Percentiles rank a stretch among this genome's conserved stretches.
Evolutionary conservation across 768 basidiomycete genomes (phyloP).

Genomic region (Agaricus subrufescens): DNA sequence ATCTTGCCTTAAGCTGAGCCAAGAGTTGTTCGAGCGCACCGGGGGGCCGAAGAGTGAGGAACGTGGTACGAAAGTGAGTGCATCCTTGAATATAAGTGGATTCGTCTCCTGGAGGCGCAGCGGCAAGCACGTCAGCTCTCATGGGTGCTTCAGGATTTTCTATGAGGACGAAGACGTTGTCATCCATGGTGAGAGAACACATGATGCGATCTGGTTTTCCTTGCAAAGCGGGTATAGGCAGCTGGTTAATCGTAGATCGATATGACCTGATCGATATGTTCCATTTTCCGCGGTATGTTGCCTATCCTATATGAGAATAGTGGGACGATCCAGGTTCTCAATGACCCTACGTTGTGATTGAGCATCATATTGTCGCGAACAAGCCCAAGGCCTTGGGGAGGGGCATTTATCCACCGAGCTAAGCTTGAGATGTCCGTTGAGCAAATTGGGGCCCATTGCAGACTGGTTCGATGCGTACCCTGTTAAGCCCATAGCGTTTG

Average conservation of each 20-base stretch:
- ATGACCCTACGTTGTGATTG: slow-evolving; percentile 58
- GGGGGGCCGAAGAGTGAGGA: slow-evolving; percentile 70
- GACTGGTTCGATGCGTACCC: slow-evolving; percentile 34
- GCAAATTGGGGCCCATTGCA: neutral
- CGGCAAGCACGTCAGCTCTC: slow-evolving; percentile 53
- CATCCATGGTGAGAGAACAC: slow-evolving; percentile 74
- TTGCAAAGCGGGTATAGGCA: slow-evolving; percentile 36
- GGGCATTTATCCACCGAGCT: slow-evolving; percentile 83
- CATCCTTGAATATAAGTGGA: slow-evolving; percentile 39
- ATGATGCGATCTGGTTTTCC: slow-evolving; percentile 61
- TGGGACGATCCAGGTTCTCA: slow-evolving; percentile 8
- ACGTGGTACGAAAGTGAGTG: slow-evolving; percentile 73
- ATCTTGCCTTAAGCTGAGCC: slow-evolving; percentile 68
- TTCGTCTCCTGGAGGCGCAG: slow-evolving; percentile 38
- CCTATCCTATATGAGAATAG: slow-evolving; percentile 35
- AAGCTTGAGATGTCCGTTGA: slow-evolving; percentile 36
- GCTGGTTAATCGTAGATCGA: slow-evolving; percentile 63
- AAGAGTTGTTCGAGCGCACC: slow-evolving; percentile 73
- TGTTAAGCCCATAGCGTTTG: slow-evolving; percentile 52
- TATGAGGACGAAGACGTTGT: slow-evolving; percentile 74
- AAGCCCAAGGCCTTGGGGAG: slow-evolving; percentile 61
- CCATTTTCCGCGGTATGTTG: slow-evolving; percentile 60
- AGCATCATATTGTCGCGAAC: slow-evolving; percentile 63
- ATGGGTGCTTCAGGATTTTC: slow-evolving; percentile 74
- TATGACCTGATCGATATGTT: slow-evolving; percentile 66